Conservation (phyloP, 352 stramenopile genomes). For the Pythium sukuiense region DNA sequence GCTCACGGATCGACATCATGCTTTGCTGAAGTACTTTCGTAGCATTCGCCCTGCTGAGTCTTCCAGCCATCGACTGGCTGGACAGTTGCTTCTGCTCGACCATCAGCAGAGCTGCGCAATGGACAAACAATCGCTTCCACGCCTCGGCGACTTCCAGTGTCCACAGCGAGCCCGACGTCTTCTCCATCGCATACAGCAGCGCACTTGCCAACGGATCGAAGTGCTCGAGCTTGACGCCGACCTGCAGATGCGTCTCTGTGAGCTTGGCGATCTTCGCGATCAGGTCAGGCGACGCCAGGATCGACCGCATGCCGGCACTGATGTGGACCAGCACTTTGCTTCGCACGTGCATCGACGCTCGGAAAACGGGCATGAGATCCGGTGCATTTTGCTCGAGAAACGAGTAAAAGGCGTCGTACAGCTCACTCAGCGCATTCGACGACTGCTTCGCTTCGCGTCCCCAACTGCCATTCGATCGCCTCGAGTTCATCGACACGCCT, state of each 20-base stretch:
- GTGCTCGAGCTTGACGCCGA: conserved; percentile 85
- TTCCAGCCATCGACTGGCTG: background rate
- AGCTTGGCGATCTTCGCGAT: conserved; percentile 60
- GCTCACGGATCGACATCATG: conserved; percentile 16
- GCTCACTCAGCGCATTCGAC: conserved; percentile 26
- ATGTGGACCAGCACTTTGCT: conserved; percentile 91
- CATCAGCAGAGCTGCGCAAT: conserved; percentile 41
- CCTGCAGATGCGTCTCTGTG: conserved; percentile 69
- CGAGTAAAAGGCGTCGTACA: conserved; percentile 34
- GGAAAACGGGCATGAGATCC: conserved; percentile 47
- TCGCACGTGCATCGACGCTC: conserved; percentile 50
- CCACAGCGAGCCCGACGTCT: conserved; percentile 38
- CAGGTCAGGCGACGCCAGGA: conserved; percentile 51
- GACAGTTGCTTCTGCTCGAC: conserved; percentile 27
- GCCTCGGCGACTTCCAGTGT: conserved; percentile 39
- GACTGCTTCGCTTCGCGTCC: conserved; percentile 26
- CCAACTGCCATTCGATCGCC: conserved; percentile 18
- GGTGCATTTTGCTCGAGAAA: conserved; percentile 46
- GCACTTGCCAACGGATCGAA: conserved; percentile 88
- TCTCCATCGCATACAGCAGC: conserved; percentile 78
- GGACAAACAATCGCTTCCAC: conserved; percentile 41
- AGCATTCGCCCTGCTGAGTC: background rate
- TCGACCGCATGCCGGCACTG: conserved; percentile 47
- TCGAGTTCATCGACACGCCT: conserved; percentile 11
- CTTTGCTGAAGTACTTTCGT: background rate